Evolutionary conservation across 2,329 filamentous ascomycete genomes (phyloP).

Genomic region (Xylariales sp.): DNA sequence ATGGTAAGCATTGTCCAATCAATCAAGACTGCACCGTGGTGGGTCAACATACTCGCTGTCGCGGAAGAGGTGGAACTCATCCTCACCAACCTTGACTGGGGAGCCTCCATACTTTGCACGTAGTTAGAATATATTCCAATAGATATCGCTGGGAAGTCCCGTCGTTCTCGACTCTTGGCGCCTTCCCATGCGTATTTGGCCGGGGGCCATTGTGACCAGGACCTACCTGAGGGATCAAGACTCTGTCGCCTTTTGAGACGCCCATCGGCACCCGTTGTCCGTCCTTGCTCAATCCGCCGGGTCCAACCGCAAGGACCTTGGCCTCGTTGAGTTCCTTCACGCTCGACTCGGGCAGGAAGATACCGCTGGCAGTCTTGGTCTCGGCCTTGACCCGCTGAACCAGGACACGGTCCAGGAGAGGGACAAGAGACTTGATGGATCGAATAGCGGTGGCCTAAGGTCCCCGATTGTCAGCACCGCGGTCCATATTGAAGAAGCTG

Average conservation of each 20-base stretch:
- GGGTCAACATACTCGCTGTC: slow-evolving; percentile 82
- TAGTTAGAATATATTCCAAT: slow-evolving; percentile 10
- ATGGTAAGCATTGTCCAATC: slow-evolving; percentile 11
- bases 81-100: slow-evolving; percentile 94
- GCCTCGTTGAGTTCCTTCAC: slow-evolving; percentile 99
- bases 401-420: slow-evolving; percentile 95
- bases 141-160: background rate
- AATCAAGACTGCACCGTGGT: background rate
- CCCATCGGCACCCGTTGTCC: slow-evolving; percentile 84
- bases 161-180: background rate
- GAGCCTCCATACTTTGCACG: slow-evolving; percentile 75
- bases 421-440: slow-evolving; percentile 90
- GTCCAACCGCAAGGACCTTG: slow-evolving; percentile 91
- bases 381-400: slow-evolving; percentile 98
- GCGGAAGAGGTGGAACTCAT: slow-evolving; percentile 93
- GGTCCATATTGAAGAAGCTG: no score
- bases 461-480: background rate
- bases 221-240: slow-evolving; percentile 89
- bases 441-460: slow-evolving; percentile 70
- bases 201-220: no score
- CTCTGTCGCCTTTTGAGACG: slow-evolving; percentile 79
- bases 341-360: slow-evolving; percentile 94
- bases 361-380: slow-evolving; percentile 90
- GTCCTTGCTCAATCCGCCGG: slow-evolving; percentile 80
- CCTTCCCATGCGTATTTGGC: background rate